These are phyloP conservation scores for Corylus americana DNA, from an alignment of 306 rosid species.

Conservation along the genomic window DNA sequence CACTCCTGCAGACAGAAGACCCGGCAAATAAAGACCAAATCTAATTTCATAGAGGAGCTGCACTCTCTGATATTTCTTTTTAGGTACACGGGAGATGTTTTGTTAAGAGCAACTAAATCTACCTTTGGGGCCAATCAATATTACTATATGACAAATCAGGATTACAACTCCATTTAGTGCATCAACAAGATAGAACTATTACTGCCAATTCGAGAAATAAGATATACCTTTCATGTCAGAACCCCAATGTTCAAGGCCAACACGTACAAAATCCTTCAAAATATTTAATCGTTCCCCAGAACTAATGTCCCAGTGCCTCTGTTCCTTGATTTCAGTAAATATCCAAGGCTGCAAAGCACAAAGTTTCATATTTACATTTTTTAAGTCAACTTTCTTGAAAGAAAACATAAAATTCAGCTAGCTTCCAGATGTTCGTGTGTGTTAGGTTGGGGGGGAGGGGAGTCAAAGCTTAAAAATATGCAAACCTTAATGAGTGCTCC, in stretches of 20 bases:
- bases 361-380: slow-evolving; percentile 12
- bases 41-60: not conserved
- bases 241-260: slow-evolving; percentile 96
- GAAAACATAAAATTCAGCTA: not conserved
- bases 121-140: not conserved
- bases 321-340: slow-evolving; percentile 94
- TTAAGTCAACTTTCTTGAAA: not conserved
- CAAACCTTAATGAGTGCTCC: slow-evolving; percentile 89
- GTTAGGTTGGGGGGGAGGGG: not conserved
- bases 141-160: not conserved
- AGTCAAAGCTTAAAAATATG: slow-evolving; percentile 10
- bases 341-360: slow-evolving; percentile 82
- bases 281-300: slow-evolving; percentile 82
- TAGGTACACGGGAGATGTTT: not conserved
- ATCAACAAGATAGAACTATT: not conserved
- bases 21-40: not conserved
- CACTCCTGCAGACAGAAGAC: slow-evolving; percentile 55
- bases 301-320: slow-evolving; percentile 93
- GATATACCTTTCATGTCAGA: slow-evolving; percentile 85
- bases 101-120: not conserved
- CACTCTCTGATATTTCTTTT: not conserved
- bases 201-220: not conserved
- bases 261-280: slow-evolving; percentile 69
- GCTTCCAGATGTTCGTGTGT: not conserved
- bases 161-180: not conserved